Conservation (phyloP, 2,329 filamentous ascomycete genomes). For the Parascedosporium putredinis region DNA sequence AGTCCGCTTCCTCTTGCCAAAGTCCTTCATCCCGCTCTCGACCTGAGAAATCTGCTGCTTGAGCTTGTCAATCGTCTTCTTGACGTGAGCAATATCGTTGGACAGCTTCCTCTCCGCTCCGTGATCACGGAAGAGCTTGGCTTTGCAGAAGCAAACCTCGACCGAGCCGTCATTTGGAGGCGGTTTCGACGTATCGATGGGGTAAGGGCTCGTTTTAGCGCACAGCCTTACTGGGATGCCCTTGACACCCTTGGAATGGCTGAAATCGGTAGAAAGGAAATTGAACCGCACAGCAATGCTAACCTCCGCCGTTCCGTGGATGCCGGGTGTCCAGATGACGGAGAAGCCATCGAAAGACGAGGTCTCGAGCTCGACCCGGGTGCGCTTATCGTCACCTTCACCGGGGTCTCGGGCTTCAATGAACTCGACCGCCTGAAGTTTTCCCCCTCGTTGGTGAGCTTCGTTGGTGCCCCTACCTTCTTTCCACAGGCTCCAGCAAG, state of each 20-base stretch:
- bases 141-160: slow-evolving; percentile 90
- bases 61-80: slow-evolving; percentile 92
- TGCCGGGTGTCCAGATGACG: slow-evolving; percentile 73
- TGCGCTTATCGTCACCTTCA: slow-evolving; percentile 54
- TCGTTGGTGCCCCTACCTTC: slow-evolving; percentile 93
- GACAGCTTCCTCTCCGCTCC: slow-evolving; percentile 90
- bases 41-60: slow-evolving; percentile 85
- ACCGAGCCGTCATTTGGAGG: slow-evolving; percentile 33
- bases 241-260: slow-evolving; percentile 96
- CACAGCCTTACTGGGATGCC: slow-evolving; percentile 91
- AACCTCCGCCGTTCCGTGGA: slow-evolving; percentile 62
- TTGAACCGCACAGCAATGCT: slow-evolving; percentile 91
- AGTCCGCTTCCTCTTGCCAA: slow-evolving; percentile 50
- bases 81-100: slow-evolving; percentile 89
- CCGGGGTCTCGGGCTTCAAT: slow-evolving; percentile 56
- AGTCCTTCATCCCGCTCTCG: slow-evolving; percentile 57
- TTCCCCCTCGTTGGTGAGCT: slow-evolving; percentile 85
- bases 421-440: slow-evolving; percentile 88
- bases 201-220: slow-evolving; percentile 69
- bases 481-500: slow-evolving; percentile 88
- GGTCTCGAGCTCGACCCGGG: slow-evolving; percentile 59
- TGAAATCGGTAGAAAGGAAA: slow-evolving; percentile 96
- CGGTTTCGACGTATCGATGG: slow-evolving; percentile 38
- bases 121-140: slow-evolving; percentile 93
- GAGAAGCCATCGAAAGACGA: slow-evolving; percentile 92